These are phyloP conservation scores for Entomortierella parvispora DNA, from an alignment of 192 early-diverging fungal species.

Conservation along the genomic window DNA sequence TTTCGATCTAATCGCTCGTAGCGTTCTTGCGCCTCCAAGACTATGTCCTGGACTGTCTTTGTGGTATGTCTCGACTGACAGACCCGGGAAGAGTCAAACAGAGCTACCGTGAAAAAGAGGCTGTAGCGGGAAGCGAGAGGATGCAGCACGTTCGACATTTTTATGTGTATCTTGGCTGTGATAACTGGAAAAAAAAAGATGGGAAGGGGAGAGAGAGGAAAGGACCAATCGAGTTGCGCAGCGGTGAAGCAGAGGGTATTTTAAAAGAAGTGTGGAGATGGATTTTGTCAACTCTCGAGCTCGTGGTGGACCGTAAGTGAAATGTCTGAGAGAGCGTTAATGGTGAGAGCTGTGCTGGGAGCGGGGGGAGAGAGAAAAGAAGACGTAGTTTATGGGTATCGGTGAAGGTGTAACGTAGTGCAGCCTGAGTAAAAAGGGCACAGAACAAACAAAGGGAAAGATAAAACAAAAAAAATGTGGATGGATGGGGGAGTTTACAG, in stretches of 20 bases:
- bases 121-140: constrained; percentile 47
- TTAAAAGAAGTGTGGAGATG: too few relatives aligned
- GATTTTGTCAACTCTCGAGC: too few relatives aligned
- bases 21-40: constrained; percentile 25
- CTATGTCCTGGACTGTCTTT: constrained; percentile 9
- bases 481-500: neutral
- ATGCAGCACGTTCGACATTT: constrained; percentile 43
- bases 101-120: constrained; percentile 37
- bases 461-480: neutral
- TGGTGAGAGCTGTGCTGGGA: too few relatives aligned
- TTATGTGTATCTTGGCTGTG: constrained; percentile 1
- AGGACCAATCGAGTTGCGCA: too few relatives aligned
- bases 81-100: constrained; percentile 35
- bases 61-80: constrained; percentile 20
- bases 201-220: neutral
- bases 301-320: too few relatives aligned
- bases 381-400: neutral
- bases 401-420: neutral
- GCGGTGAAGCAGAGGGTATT: too few relatives aligned
- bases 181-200: neutral
- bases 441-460: neutral
- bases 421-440: too few relatives aligned
- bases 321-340: too few relatives aligned
- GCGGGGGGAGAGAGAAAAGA: neutral
- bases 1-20: constrained; percentile 21